Conservation (phyloP, 805 yeast genomes). For the Nakazawaea populi region DNA sequence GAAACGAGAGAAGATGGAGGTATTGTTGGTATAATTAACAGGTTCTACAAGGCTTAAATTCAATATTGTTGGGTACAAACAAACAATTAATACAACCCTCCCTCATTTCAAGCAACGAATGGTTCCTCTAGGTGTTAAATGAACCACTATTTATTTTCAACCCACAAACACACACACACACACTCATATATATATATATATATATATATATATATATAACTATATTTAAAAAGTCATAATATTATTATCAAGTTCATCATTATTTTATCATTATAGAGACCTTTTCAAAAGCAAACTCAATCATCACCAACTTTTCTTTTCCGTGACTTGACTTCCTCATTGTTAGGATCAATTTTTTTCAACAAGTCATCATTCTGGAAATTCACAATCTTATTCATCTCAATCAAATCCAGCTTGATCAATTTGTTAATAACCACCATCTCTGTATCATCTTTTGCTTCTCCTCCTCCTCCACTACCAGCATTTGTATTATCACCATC, state of each 20-base stretch:
- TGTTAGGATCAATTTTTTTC: too few species aligned
- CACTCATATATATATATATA: too few species aligned
- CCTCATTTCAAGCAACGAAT: neutral
- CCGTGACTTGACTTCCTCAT: neutral
- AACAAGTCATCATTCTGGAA: neutral
- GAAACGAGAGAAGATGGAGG: slow-evolving; percentile 72
- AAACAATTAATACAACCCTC: neutral
- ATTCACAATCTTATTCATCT: neutral
- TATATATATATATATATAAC: too few species aligned
- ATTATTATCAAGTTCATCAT: too few species aligned
- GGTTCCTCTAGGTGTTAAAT: too few species aligned
- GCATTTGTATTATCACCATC: neutral
- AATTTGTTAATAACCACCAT: neutral
- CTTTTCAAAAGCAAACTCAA: neutral
- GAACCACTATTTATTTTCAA: too few species aligned
- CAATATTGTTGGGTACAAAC: neutral
- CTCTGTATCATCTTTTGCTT: too few species aligned
- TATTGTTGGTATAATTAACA: slow-evolving; percentile 36
- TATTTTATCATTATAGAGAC: too few species aligned
- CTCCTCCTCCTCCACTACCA: too few species aligned
- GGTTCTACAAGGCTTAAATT: slow-evolving; percentile 26
- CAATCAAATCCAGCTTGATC: neutral
- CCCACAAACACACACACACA: too few species aligned
- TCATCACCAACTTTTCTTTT: slow-evolving; percentile 8
- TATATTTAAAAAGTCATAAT: too few species aligned